These are phyloP conservation scores for Mycena amicta DNA, from an alignment of 768 basidiomycete species.

Conservation along the genomic window DNA sequence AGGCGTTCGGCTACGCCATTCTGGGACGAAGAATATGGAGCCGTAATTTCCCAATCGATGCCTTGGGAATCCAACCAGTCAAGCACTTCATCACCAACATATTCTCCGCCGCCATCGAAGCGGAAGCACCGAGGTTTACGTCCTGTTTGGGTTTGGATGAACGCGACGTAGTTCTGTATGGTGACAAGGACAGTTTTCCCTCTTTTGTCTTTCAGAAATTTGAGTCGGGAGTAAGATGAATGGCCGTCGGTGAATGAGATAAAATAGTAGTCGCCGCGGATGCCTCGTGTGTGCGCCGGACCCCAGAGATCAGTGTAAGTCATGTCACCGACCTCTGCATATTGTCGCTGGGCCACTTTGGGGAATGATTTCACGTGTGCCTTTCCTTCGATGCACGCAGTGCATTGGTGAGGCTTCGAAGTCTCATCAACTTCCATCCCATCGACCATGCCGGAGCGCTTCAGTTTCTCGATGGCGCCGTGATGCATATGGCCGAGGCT, in stretches of 20 bases:
- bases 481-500: slow-evolving; percentile 29
- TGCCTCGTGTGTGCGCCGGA: not conserved
- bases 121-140: slow-evolving; percentile 6
- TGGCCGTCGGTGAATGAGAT: slow-evolving; percentile 14
- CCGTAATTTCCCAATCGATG: slow-evolving; percentile 26
- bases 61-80: slow-evolving; percentile 21
- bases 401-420: slow-evolving; percentile 23
- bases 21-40: slow-evolving; percentile 30
- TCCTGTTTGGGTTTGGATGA: slow-evolving; percentile 16
- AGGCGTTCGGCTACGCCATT: slow-evolving; percentile 34
- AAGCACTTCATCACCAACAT: slow-evolving; percentile 17
- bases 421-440: slow-evolving; percentile 27
- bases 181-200: not conserved
- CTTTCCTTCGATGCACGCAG: slow-evolving; percentile 30
- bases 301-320: slow-evolving; percentile 17
- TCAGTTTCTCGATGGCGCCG: slow-evolving; percentile 20
- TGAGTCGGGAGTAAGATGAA: not conserved
- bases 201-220: slow-evolving; percentile 5
- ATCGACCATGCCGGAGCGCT: slow-evolving; percentile 23
- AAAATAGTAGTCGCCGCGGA: slow-evolving; percentile 12
- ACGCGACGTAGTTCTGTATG: slow-evolving; percentile 11
- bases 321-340: slow-evolving; percentile 25
- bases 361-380: slow-evolving; percentile 29
- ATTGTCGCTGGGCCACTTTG: slow-evolving; percentile 23
- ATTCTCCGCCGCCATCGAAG: slow-evolving; percentile 31